Conservation (phyloP, 208 protist species). For the Trypanosoma scelopori region DNA sequence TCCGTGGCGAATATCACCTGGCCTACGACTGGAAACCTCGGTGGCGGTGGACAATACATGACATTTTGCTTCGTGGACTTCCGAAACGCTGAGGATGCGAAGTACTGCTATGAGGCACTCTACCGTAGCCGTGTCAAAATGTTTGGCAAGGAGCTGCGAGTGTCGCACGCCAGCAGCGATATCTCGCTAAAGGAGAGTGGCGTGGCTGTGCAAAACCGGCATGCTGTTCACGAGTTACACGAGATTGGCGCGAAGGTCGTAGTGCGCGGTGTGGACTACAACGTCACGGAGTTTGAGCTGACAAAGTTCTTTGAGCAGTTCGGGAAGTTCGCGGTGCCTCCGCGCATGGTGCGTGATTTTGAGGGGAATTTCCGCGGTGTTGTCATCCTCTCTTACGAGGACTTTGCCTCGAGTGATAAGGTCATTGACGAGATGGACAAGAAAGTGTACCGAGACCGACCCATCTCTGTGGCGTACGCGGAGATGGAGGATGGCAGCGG, state of each 20-base stretch:
- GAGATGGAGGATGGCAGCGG: conserved; percentile 84
- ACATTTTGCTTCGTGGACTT: conserved; percentile 83
- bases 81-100: conserved; percentile 72
- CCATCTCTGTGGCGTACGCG: conserved; percentile 76
- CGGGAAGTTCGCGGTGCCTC: conserved; percentile 76
- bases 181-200: conserved; percentile 31
- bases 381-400: conserved; percentile 78
- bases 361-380: conserved; percentile 76
- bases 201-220: conserved; percentile 18
- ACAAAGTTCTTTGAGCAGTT: conserved; percentile 80
- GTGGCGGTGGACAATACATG: conserved; percentile 51
- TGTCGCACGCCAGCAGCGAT: conserved; percentile 67
- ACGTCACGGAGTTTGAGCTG: conserved; percentile 76
- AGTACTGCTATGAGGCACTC: conserved; percentile 87
- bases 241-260: conserved; percentile 86
- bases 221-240: conserved; percentile 51
- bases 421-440: conserved; percentile 77
- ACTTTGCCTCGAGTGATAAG: conserved; percentile 68
- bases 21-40: conserved; percentile 42
- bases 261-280: conserved; percentile 70
- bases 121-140: conserved; percentile 60
- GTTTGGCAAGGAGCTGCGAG: conserved; percentile 67
- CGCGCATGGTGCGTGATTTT: conserved; percentile 76
- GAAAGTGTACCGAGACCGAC: conserved; percentile 57
- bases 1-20: conserved; percentile 69